These are phyloP conservation scores for Volvariella volvacea DNA, from an alignment of 1,284 basidiomycete genomes.

Conservation along the genomic window DNA sequence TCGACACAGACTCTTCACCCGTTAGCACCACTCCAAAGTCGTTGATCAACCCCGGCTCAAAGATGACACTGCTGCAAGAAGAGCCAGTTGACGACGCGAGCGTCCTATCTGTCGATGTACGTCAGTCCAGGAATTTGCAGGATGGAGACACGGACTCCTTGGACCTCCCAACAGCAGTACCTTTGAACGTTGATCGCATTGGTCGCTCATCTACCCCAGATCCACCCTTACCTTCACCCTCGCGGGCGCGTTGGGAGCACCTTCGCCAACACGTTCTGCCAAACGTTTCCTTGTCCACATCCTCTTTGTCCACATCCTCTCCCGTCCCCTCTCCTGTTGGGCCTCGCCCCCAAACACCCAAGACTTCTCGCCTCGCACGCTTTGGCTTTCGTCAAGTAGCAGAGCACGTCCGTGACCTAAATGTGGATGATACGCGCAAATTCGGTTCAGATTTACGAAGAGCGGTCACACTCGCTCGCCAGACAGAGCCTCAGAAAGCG, in stretches of 20 bases:
- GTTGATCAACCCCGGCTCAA: too few species aligned
- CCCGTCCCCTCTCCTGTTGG: conserved; percentile 9
- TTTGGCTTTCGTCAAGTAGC: conserved; percentile 57
- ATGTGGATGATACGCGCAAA: conserved; percentile 35
- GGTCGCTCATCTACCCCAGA: background rate
- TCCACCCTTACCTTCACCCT: conserved; percentile 8
- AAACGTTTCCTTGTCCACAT: conserved; percentile 13
- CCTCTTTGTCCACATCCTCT: conserved; percentile 17
- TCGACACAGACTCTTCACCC: background rate
- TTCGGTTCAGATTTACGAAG: conserved; percentile 45
- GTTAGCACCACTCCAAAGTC: background rate
- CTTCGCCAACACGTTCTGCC: conserved; percentile 37
- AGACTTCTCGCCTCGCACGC: conserved; percentile 46
- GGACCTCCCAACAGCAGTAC: too few species aligned
- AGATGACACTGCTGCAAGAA: too few species aligned
- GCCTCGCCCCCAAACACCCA: conserved; percentile 33
- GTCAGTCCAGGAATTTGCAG: too few species aligned
- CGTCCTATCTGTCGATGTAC: too few species aligned
- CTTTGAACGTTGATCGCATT: too few species aligned
- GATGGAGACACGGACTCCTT: too few species aligned
- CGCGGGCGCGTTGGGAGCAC: conserved; percentile 18
- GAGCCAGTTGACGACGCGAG: too few species aligned
- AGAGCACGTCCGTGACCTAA: conserved; percentile 42
- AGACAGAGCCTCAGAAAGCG: conserved; percentile 20
- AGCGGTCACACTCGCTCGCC: conserved; percentile 43